phyloP scores from a whole-genome alignment of 306 rosid genomes.

The Castanea sativa region DNA sequence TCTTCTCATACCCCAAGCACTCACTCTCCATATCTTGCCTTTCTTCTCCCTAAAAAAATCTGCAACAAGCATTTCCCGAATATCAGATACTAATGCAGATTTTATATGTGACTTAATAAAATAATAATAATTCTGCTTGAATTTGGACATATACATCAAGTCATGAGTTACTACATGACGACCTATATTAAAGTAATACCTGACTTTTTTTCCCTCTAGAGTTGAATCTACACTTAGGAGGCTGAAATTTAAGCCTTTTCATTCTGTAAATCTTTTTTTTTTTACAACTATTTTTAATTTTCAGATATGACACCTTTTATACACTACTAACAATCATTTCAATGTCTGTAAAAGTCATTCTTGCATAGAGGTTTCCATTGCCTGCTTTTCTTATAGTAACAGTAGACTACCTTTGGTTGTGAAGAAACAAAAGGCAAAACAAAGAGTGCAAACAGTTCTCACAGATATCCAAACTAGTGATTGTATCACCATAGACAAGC shows the following conservation, averaged over 20 bases:
- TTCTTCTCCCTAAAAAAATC: conserved; percentile 86
- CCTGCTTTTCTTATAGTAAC: neutral
- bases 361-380: neutral
- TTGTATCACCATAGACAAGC: neutral
- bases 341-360: neutral
- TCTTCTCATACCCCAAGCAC: conserved; percentile 91
- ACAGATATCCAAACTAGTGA: neutral
- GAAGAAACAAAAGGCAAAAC: neutral
- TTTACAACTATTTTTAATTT: neutral
- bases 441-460: neutral
- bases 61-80: conserved; percentile 31
- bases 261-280: neutral
- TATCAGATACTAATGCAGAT: conserved; percentile 17
- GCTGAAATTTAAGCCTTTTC: neutral
- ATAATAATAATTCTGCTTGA: neutral
- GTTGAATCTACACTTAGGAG: neutral
- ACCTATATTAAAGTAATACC: neutral
- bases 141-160: neutral
- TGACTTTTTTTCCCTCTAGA: neutral
- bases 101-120: neutral
- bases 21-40: conserved; percentile 80
- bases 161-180: neutral
- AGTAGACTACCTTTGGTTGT: neutral
- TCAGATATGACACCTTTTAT: neutral
- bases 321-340: neutral